phyloP scores from a whole-genome alignment of 2,329 filamentous ascomycete species.

The Phaeoacremonium minimum region DNA sequence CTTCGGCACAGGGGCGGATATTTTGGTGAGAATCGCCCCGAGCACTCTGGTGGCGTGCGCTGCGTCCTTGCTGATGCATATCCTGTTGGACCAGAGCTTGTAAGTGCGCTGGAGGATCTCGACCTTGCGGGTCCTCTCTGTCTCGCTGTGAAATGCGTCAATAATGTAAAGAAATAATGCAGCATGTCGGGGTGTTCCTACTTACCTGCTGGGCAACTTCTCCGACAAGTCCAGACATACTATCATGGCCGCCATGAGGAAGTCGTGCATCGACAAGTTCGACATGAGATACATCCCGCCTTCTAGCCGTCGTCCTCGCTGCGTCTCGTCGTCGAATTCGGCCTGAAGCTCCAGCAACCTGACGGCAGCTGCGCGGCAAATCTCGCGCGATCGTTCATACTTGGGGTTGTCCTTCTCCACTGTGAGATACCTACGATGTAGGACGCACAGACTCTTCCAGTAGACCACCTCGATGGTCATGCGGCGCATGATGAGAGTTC shows the following conservation, averaged over 20 bases:
- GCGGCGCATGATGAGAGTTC: constrained; percentile 30
- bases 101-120: constrained; percentile 32
- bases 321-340: constrained; percentile 39
- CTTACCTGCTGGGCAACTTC: constrained; percentile 30
- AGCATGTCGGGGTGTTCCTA: no score
- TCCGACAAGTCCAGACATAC: constrained; percentile 47
- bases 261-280: constrained; percentile 50
- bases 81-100: constrained; percentile 35
- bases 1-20: no score
- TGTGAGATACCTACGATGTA: constrained; percentile 43
- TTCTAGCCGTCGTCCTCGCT: constrained; percentile 44
- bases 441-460: constrained; percentile 42
- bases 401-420: constrained; percentile 28
- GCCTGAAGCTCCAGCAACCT: constrained; percentile 39
- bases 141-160: no score
- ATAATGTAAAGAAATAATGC: no score
- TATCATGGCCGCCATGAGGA: constrained; percentile 56
- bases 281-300: constrained; percentile 50
- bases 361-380: constrained; percentile 37
- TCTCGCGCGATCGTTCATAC: constrained; percentile 32
- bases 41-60: constrained; percentile 36
- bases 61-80: constrained; percentile 33
- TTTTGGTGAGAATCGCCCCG: constrained; percentile 33
- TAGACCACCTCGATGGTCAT: constrained; percentile 32
- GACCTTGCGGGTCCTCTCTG: no score